Conservation (phyloP, 108 stramenopile genomes). For the Aurantiochytrium sp. region DNA sequence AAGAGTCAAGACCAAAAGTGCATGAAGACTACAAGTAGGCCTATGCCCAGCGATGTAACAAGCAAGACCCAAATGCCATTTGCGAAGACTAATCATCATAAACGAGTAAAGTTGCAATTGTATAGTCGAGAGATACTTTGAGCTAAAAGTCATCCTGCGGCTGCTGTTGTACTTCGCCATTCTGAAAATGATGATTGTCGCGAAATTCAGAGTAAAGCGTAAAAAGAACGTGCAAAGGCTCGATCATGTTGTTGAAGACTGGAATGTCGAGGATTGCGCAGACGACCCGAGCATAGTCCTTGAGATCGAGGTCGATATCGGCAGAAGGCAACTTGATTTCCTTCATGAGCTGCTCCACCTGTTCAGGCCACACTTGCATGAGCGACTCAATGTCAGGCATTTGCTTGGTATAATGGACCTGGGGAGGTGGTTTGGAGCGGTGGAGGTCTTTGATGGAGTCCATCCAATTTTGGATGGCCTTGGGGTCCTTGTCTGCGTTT, state of each 20-base stretch:
- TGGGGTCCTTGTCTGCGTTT: constrained; percentile 56
- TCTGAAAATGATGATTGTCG: constrained; percentile 40
- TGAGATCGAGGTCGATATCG: constrained; percentile 57
- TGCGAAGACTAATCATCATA: too few relatives aligned
- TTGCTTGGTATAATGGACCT: constrained; percentile 50
- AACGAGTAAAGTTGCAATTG: too few relatives aligned
- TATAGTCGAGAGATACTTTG: neutral
- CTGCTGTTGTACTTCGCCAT: neutral
- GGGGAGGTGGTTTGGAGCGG: constrained; percentile 48
- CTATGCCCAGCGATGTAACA: too few relatives aligned
- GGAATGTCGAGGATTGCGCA: constrained; percentile 72
- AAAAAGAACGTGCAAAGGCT: constrained; percentile 56
- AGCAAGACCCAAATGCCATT: too few relatives aligned
- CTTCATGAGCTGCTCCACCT: constrained; percentile 51
- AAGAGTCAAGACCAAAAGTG: too few relatives aligned
- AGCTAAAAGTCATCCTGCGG: neutral
- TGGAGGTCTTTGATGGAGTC: constrained; percentile 62
- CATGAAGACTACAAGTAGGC: too few relatives aligned
- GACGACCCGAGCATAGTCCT: constrained; percentile 61
- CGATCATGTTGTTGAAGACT: constrained; percentile 51
- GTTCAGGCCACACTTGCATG: constrained; percentile 66
- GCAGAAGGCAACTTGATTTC: constrained; percentile 41
- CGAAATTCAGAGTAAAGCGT: constrained; percentile 47
- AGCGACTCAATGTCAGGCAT: constrained; percentile 67
- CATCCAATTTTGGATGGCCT: constrained; percentile 66